A percentile compares a stretch with the other conserved stretches of the same genome.
These are phyloP conservation scores for Mucor mucedo DNA, from an alignment of 371 early-diverging fungal species.

Conservation along the genomic window DNA sequence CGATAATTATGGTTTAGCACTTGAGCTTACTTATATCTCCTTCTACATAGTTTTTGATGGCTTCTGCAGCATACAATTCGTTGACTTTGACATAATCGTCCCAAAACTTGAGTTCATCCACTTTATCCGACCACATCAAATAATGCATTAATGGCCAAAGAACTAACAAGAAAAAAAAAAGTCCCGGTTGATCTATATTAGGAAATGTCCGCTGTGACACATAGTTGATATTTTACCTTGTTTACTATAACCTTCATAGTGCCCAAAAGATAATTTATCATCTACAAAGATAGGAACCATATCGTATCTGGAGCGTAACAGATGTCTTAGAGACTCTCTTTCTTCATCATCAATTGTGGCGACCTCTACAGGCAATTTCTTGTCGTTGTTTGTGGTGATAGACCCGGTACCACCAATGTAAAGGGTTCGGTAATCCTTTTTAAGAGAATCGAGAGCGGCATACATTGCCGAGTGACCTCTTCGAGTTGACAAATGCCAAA, in stretches of 20 bases:
- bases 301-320: constrained; percentile 56
- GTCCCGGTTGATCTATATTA: constrained; percentile 10
- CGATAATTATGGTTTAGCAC: constrained; percentile 80
- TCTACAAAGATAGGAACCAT: constrained; percentile 82
- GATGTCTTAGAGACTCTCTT: constrained; percentile 39
- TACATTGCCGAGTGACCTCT: constrained; percentile 87
- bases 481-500: constrained; percentile 52
- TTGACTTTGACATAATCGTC: constrained; percentile 90
- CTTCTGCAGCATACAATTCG: constrained; percentile 80
- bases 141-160: constrained; percentile 99
- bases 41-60: constrained; percentile 72
- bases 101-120: constrained; percentile 81
- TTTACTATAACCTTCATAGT: constrained; percentile 94
- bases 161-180: constrained; percentile 40
- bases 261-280: constrained; percentile 71
- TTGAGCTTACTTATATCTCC: constrained; percentile 83
- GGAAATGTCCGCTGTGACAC: constrained; percentile 2
- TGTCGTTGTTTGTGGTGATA: constrained; percentile 38
- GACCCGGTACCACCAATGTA: constrained; percentile 78
- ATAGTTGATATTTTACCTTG: constrained; percentile 55
- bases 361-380: constrained; percentile 22
- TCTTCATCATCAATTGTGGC: constrained; percentile 39
- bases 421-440: constrained; percentile 54
- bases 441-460: constrained; percentile 69
- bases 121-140: constrained; percentile 82